A percentile compares a stretch with the other conserved stretches of the same genome.
Conservation (phyloP, 2,329 filamentous ascomycete species). For the Hymenoscyphus salicellus region DNA sequence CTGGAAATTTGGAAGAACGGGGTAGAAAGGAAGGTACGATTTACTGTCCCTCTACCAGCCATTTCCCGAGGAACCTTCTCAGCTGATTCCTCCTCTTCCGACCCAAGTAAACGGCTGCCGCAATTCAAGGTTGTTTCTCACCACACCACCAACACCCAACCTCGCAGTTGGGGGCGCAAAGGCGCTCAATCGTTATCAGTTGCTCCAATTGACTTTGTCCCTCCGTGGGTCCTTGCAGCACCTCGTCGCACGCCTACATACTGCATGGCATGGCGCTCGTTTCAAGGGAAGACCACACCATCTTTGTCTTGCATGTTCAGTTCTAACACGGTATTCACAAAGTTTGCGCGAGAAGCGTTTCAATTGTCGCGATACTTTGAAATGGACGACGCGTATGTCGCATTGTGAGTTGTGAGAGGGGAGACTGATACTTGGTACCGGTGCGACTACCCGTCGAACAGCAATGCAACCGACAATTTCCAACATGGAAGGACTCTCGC, state of each 20-base stretch:
- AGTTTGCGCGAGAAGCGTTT: background rate
- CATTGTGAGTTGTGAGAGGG: no score
- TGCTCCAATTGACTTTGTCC: background rate
- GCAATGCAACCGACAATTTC: background rate
- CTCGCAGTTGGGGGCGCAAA: background rate
- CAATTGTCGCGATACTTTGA: background rate
- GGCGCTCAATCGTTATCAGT: background rate
- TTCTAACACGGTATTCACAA: background rate
- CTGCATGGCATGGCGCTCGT: slow-evolving; percentile 2
- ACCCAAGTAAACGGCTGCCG: background rate
- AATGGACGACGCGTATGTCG: background rate
- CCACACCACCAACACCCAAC: background rate
- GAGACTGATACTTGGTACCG: background rate
- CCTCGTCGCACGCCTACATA: background rate
- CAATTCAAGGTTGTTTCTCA: background rate
- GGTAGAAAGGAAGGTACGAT: background rate
- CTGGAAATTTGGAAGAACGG: background rate
- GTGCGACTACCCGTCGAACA: background rate
- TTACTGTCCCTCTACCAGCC: no score
- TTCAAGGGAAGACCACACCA: background rate
- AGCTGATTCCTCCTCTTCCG: background rate
- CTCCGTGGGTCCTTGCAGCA: background rate
- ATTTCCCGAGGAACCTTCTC: no score
- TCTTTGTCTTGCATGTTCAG: background rate
- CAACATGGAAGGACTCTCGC: background rate